Percentiles rank a stretch among this genome's conserved stretches.
Conservation (phyloP, 1,139 yeast genomes). For the Geotrichum bryndzae region DNA sequence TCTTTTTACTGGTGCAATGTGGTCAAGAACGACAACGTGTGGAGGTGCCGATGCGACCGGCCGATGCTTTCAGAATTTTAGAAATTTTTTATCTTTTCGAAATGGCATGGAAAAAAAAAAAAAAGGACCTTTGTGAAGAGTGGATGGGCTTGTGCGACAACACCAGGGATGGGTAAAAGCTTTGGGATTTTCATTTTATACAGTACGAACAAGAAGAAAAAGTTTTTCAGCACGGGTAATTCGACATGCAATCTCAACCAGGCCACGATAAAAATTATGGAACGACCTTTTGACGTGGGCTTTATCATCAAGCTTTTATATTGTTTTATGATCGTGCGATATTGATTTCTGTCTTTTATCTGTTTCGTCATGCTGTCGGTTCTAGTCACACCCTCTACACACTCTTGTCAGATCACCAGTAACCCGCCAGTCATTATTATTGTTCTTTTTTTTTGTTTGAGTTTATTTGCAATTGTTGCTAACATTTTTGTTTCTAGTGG, state of each 20-base stretch:
- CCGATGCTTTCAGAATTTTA: neutral
- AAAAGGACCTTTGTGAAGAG: neutral
- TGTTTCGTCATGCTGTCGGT: neutral
- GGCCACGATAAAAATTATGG: too few species aligned
- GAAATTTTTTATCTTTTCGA: neutral
- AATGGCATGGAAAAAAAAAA: neutral
- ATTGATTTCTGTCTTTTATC: neutral
- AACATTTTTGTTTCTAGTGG: constrained; percentile 25
- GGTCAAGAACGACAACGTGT: neutral
- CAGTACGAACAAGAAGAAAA: too few species aligned
- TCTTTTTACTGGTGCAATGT: neutral
- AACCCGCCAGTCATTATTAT: neutral
- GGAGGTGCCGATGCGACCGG: neutral
- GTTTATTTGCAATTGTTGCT: neutral
- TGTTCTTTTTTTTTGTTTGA: neutral
- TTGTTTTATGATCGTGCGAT: neutral
- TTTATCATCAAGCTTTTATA: too few species aligned
- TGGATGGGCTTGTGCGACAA: too few species aligned
- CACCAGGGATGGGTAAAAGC: too few species aligned
- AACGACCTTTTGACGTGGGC: too few species aligned
- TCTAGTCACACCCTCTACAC: too few species aligned
- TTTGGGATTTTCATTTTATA: too few species aligned
- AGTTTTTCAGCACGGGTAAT: neutral
- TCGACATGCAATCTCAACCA: neutral
- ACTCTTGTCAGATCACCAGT: neutral